Evolutionary conservation across 352 stramenopile species (phyloP), one percentile per base, ranked within the genome.

Genomic region (Pythium folliculosum): DNA sequence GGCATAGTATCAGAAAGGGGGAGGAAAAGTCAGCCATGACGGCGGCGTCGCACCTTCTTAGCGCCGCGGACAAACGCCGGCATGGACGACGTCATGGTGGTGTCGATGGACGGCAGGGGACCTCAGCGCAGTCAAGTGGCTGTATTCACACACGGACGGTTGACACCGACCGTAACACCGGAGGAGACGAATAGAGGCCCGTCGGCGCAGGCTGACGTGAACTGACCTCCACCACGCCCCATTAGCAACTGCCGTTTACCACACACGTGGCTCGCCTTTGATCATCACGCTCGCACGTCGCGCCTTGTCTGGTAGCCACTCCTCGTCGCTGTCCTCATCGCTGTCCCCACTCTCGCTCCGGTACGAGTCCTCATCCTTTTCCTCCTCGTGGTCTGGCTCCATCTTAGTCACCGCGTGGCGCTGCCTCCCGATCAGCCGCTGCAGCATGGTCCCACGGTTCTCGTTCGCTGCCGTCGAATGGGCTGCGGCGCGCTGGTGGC

Each of bases 61-160:
- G 56, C 56, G 38, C 38, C 43, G 44, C 22, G 56, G 3, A 63
- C 44, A 32, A 63, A 63, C 43, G 56, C 56, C 5, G 53, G 35
- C 49, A 55, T 55, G 45, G 45, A 52, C n/a, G n/a, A 16, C 21
- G 45, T 30, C 49, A 55, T 37, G 0, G 25, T 40, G 16, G 37
- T 43, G 37, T 12, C 6, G 1, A 47, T 6, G 4, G 40, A 47
- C 2, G 40, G 13, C 9, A 13, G 6, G 38, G 5, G 38, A 44
- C 38, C 5, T 4, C 38, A 44, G 12, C 38, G 35, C 12, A 40
- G 6, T 32, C 27, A 5, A 32, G 27, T 32, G n/a, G n/a, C n/a
- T n/a, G 27, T 32, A 32, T 32, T 32, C 27, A 32, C 27, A 32
- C 27, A n/a, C n/a, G n/a, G n/a, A n/a, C n/a, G 27, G 27, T 32